A percentile compares a stretch with the other conserved stretches of the same genome.
Conservation (phyloP, 2,329 filamentous ascomycete genomes). For the Diplodia seriata region DNA sequence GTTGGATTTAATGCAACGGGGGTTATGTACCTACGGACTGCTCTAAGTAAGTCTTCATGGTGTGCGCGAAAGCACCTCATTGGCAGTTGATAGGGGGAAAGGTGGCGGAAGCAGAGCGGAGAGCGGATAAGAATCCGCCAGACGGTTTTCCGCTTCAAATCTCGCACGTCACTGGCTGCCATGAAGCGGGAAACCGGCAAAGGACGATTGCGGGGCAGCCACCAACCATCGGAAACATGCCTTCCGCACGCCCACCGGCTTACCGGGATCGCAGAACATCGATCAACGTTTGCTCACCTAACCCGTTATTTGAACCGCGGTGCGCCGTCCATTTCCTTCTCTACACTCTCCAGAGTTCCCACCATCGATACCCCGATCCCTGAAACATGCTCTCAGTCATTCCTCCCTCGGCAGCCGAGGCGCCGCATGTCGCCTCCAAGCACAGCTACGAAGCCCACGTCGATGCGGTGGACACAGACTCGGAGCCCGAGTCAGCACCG, state of each 20-base stretch:
- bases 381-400: constrained; percentile 16
- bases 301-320: constrained; percentile 13
- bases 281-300: not conserved
- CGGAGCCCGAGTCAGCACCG: constrained; percentile 8
- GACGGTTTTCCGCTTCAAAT: not conserved
- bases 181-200: not conserved
- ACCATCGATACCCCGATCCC: not conserved
- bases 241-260: not conserved
- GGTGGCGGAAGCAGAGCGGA: not conserved
- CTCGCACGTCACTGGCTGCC: not conserved
- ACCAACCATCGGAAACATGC: constrained; percentile 1
- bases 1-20: not conserved
- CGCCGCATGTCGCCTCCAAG: constrained; percentile 10
- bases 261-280: not conserved
- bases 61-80: not conserved
- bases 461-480: constrained; percentile 17
- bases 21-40: not conserved
- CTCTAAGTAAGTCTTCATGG: not conserved
- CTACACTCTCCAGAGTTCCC: not conserved
- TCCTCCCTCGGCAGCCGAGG: constrained; percentile 12
- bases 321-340: constrained; percentile 1
- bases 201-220: constrained; percentile 14
- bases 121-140: constrained; percentile 22
- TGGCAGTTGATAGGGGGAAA: not conserved
- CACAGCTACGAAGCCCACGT: constrained; percentile 11